These are phyloP conservation scores for Penicillium manginii DNA, from an alignment of 495 filamentous ascomycete species.

Conservation along the genomic window DNA sequence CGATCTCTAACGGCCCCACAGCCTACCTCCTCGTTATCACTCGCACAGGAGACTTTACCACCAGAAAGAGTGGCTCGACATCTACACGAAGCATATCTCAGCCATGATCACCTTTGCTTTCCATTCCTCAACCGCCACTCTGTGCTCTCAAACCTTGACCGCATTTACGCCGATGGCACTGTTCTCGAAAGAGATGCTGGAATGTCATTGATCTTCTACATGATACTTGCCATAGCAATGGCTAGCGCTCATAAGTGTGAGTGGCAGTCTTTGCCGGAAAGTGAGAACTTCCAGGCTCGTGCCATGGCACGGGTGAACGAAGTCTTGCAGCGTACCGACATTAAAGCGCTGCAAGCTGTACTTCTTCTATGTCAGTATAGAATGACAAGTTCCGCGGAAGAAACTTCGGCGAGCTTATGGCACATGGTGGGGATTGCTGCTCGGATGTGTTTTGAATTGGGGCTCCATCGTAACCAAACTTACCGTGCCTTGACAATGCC, in stretches of 20 bases:
- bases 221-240: constrained; percentile 30
- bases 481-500: constrained; percentile 6
- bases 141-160: constrained; percentile 11
- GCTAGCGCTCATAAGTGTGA: constrained; percentile 27
- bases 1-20: neutral
- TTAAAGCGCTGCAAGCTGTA: constrained; percentile 29
- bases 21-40: constrained; percentile 1
- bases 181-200: constrained; percentile 17
- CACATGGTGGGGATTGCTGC: constrained; percentile 32
- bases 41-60: constrained; percentile 10
- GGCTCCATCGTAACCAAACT: constrained; percentile 28
- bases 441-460: constrained; percentile 30
- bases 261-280: constrained; percentile 27
- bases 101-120: constrained; percentile 32
- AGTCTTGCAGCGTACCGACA: constrained; percentile 18
- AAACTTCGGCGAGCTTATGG: constrained; percentile 32
- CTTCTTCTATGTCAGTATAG: constrained; percentile 30
- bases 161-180: constrained; percentile 20
- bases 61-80: constrained; percentile 22
- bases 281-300: constrained; percentile 24
- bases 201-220: constrained; percentile 25
- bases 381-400: constrained; percentile 28
- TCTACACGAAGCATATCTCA: constrained; percentile 25
- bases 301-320: constrained; percentile 17
- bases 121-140: constrained; percentile 20